These are phyloP conservation scores for Ceratocystis smalleyi DNA, from an alignment of 2,329 filamentous ascomycete species.

Conservation along the genomic window DNA sequence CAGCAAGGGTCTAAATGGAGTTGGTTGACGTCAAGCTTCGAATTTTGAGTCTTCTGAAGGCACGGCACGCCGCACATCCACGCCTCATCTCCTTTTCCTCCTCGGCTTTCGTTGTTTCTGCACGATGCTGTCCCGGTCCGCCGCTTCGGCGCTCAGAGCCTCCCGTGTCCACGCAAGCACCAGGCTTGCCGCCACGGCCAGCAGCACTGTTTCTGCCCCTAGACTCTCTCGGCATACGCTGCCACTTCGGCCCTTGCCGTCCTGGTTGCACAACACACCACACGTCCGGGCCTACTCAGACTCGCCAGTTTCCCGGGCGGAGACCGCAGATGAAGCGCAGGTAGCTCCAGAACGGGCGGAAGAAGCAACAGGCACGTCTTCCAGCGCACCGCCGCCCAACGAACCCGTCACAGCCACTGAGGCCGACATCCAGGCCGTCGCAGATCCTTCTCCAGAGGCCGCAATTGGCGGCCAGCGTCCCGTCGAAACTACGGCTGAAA, in stretches of 20 bases:
- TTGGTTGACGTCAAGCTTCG: constrained; percentile 11
- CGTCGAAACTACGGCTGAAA: neutral
- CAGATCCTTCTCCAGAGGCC: neutral
- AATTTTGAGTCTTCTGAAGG: neutral
- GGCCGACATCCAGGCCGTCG: neutral
- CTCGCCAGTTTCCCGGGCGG: neutral
- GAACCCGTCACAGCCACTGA: neutral
- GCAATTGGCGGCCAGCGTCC: neutral
- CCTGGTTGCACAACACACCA: neutral
- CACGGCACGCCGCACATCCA: neutral
- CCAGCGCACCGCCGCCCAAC: neutral
- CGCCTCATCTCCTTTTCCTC: neutral
- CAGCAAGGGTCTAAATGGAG: constrained; percentile 5
- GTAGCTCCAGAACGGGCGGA: neutral
- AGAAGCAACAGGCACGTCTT: too few relatives aligned
- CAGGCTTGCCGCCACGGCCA: neutral
- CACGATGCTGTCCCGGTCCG: neutral
- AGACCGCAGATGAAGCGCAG: neutral
- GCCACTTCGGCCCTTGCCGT: neutral
- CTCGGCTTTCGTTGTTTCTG: neutral
- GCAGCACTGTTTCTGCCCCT: neutral
- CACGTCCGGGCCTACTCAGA: neutral
- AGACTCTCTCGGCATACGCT: neutral
- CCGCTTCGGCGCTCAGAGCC: neutral
- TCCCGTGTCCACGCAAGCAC: neutral